Evolutionary conservation across 192 early-diverging fungal genomes (phyloP).

Genomic region (Kickxella alabastrina): DNA sequence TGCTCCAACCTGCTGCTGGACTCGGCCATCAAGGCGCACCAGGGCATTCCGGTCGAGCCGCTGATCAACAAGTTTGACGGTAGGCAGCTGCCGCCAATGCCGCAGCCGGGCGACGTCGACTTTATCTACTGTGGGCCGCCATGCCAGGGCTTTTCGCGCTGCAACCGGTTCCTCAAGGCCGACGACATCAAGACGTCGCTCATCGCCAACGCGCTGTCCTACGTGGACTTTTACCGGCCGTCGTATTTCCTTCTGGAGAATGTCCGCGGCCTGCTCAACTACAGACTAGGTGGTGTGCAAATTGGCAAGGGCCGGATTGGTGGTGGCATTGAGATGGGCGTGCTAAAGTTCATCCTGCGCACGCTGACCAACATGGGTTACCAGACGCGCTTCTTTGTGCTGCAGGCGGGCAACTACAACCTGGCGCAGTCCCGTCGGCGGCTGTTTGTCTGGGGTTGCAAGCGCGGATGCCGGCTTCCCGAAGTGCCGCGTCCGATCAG

Average conservation of each 20-base stretch:
- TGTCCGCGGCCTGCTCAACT: constrained; percentile 59
- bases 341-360: constrained; percentile 65
- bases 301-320: constrained; percentile 45
- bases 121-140: constrained; percentile 74
- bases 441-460: constrained; percentile 63
- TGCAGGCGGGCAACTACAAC: constrained; percentile 63
- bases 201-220: constrained; percentile 60
- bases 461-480: constrained; percentile 54
- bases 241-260: constrained; percentile 67
- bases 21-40: constrained; percentile 57
- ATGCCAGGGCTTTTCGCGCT: constrained; percentile 66
- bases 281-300: constrained; percentile 58
- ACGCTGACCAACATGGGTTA: constrained; percentile 64
- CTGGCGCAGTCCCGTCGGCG: constrained; percentile 64
- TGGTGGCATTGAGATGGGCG: constrained; percentile 60
- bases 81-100: constrained; percentile 51
- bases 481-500: constrained; percentile 57
- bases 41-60: constrained; percentile 24
- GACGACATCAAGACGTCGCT: constrained; percentile 66
- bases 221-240: constrained; percentile 68
- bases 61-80: constrained; percentile 44
- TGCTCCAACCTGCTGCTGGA: constrained; percentile 60
- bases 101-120: constrained; percentile 59
- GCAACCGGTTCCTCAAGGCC: constrained; percentile 59
- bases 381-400: constrained; percentile 59